Evolutionary conservation across 768 basidiomycete species (phyloP).

Genomic region (Gymnopilus dilepis): DNA sequence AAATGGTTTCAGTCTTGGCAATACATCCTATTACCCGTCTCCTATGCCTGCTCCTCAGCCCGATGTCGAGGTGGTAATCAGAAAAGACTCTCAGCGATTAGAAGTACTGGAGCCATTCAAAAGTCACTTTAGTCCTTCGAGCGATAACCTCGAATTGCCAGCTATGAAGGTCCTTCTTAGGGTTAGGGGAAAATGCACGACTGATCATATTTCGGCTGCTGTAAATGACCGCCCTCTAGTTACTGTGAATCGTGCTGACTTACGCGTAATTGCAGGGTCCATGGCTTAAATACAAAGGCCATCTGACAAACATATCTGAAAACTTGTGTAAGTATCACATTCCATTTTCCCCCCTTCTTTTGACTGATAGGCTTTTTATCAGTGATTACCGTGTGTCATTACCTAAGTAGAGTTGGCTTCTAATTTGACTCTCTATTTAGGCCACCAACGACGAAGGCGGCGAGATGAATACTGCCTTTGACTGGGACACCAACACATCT

Average conservation of each 20-base stretch:
- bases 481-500: conserved; percentile 61
- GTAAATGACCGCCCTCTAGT: conserved; percentile 43
- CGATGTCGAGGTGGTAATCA: conserved; percentile 78
- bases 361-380: conserved; percentile 3
- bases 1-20: conserved; percentile 80
- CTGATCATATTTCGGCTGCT: conserved; percentile 97
- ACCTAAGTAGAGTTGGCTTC: too few species aligned
- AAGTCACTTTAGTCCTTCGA: conserved; percentile 69
- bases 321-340: conserved; percentile 75
- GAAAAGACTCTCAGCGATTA: conserved; percentile 79
- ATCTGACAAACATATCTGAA: conserved; percentile 94
- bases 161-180: conserved; percentile 84
- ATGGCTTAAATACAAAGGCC: conserved; percentile 99
- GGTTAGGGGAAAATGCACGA: conserved; percentile 98
- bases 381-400: conserved; percentile 80
- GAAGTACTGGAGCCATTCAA: conserved; percentile 87
- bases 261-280: conserved; percentile 64
- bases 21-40: conserved; percentile 76
- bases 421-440: too few species aligned
- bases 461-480: conserved; percentile 90
- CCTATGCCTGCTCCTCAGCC: conserved; percentile 78
- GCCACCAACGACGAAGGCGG: conserved; percentile 96
- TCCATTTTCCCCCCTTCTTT: neutral
- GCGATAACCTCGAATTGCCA: conserved; percentile 73
- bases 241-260: neutral